Percentiles rank a stretch among this genome's conserved stretches.
Evolutionary conservation across 2,329 filamentous ascomycete genomes (phyloP).

Genomic region (Neurospora sp.): DNA sequence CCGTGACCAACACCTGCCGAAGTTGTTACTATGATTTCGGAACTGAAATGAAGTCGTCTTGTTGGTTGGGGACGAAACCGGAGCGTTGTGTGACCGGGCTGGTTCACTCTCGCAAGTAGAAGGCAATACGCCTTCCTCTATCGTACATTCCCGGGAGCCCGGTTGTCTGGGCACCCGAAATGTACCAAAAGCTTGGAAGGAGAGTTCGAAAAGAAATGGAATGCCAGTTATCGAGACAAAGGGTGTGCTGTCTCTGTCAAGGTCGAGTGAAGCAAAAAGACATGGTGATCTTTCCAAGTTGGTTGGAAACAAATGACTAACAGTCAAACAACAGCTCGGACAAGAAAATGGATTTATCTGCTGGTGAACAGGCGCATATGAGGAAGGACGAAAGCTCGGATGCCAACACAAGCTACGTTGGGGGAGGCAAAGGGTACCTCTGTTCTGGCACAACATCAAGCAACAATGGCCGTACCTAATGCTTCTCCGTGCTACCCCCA

Average conservation of each 20-base stretch:
- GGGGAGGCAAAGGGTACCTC: neutral
- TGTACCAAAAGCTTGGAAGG: neutral
- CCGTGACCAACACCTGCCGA: neutral
- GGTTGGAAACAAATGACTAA: neutral
- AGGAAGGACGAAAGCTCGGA: neutral
- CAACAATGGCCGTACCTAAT: neutral
- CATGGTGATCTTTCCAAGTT: neutral
- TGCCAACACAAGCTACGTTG: neutral
- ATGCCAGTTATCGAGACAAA: neutral
- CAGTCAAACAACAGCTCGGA: neutral
- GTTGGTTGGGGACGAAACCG: neutral
- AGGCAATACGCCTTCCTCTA: neutral
- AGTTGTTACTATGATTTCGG: neutral
- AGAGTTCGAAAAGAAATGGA: neutral
- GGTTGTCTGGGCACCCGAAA: neutral
- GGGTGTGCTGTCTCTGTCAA: neutral
- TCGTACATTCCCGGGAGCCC: neutral
- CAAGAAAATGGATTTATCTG: neutral
- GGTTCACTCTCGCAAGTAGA: neutral
- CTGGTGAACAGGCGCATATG: neutral
- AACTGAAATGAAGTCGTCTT: neutral
- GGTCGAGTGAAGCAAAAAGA: neutral
- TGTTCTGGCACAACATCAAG: neutral
- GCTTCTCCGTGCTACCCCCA: neutral
- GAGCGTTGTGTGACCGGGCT: neutral